Evolutionary conservation across 192 early-diverging fungal genomes (phyloP).

Genomic region (Coemansia sp.): DNA sequence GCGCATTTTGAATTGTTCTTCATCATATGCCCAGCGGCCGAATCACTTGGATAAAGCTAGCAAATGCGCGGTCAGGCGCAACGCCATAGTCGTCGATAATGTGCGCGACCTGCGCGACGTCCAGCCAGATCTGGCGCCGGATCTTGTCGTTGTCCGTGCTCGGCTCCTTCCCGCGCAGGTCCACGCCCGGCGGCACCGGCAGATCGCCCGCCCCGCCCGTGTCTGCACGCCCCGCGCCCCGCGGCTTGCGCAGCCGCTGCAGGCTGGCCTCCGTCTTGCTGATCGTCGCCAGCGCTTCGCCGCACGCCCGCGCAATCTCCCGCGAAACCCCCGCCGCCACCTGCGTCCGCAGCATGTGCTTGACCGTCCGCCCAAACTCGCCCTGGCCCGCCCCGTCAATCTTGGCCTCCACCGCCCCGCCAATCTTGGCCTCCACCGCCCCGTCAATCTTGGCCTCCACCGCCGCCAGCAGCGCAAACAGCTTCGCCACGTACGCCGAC

Average conservation of each 20-base stretch:
- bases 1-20: too few relatives aligned
- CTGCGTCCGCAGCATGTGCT: conserved; percentile 8
- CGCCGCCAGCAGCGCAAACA: conserved; percentile 17
- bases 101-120: conserved; percentile 15
- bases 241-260: conserved; percentile 18
- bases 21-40: conserved; percentile 23
- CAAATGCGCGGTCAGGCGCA: conserved; percentile 23
- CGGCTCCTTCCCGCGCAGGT: conserved; percentile 26
- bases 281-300: conserved; percentile 36
- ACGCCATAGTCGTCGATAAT: conserved; percentile 10
- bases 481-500: conserved; percentile 22
- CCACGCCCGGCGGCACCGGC: conserved; percentile 27
- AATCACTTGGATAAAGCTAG: conserved; percentile 8
- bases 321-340: conserved; percentile 20
- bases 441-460: too few relatives aligned
- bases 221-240: neutral
- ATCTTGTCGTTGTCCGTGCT: conserved; percentile 46
- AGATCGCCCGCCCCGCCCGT: conserved; percentile 7
- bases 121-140: conserved; percentile 46
- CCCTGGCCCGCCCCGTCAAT: neutral
- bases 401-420: conserved; percentile 10
- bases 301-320: conserved; percentile 18
- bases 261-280: conserved; percentile 50
- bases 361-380: neutral
- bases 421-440: too few relatives aligned